Percentiles rank a stretch among this genome's conserved stretches.
phyloP scores from a whole-genome alignment of 1,284 basidiomycete genomes.

The Cryptococcus sp. region DNA sequence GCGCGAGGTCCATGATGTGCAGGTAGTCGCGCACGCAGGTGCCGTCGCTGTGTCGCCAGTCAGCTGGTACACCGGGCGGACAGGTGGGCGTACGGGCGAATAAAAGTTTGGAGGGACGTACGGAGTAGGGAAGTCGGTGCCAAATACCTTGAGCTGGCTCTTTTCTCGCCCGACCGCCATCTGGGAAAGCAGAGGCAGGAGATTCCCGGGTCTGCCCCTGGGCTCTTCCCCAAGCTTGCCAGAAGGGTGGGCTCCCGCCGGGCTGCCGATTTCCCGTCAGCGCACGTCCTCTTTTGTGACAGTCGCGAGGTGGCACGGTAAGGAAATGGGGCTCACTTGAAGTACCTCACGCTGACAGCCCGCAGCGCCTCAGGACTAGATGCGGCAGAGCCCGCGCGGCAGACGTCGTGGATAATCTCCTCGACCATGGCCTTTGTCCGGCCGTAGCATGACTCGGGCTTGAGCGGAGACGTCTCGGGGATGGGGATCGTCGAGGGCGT shows the following conservation, averaged over 20 bases:
- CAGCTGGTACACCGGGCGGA: neutral
- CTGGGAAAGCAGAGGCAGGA: constrained; percentile 89
- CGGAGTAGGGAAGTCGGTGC: constrained; percentile 96
- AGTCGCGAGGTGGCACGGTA: neutral
- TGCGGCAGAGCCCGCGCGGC: constrained; percentile 59
- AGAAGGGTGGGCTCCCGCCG: constrained; percentile 93
- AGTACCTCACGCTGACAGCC: constrained; percentile 65
- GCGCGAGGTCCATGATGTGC: constrained; percentile 91
- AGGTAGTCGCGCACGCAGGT: constrained; percentile 98
- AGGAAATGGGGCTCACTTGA: constrained; percentile 67
- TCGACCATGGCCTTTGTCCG: constrained; percentile 95
- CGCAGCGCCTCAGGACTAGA: constrained; percentile 26
- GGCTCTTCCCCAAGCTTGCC: constrained; percentile 96
- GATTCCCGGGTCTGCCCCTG: constrained; percentile 87
- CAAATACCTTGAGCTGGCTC: constrained; percentile 85
- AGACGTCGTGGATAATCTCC: constrained; percentile 83
- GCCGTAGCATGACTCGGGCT: constrained; percentile 91
- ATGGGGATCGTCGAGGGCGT: constrained; percentile 90
- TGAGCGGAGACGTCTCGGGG: constrained; percentile 82
- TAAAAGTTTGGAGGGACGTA: constrained; percentile 49
- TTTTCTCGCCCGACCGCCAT: constrained; percentile 91
- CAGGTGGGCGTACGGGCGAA: neutral
- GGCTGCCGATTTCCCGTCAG: constrained; percentile 55
- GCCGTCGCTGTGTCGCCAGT: constrained; percentile 61
- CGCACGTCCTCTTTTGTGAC: too few relatives aligned